Percentiles rank a stretch among this genome's conserved stretches.
Conservation (phyloP, 192 early-diverging fungal species). For the Paraglomus brasilianum region DNA sequence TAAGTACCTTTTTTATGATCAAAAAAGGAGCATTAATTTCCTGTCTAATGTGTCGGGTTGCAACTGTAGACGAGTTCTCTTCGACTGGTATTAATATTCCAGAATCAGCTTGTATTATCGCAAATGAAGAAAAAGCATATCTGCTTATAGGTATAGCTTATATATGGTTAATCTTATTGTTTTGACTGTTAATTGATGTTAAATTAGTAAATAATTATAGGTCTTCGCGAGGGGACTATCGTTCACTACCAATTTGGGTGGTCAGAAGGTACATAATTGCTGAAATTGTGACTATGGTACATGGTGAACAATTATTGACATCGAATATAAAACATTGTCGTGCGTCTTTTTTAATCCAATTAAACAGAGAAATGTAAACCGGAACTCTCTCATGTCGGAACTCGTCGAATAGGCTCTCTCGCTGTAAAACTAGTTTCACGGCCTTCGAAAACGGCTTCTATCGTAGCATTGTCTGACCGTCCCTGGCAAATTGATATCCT, state of each 20-base stretch:
- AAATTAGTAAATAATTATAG: background rate
- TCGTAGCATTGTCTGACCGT: constrained; percentile 12
- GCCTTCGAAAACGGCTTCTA: background rate
- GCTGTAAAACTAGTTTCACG: constrained; percentile 18
- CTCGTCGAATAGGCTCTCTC: constrained; percentile 10
- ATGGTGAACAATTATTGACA: background rate
- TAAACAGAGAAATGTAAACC: background rate
- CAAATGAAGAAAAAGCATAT: background rate
- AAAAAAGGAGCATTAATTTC: too few species aligned
- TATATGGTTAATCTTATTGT: background rate
- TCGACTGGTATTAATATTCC: constrained; percentile 6
- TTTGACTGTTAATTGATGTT: too few species aligned
- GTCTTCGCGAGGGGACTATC: constrained; percentile 11
- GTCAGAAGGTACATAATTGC: constrained; percentile 4
- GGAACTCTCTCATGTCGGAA: background rate
- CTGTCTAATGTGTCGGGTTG: background rate
- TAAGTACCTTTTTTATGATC: background rate
- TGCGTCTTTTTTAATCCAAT: background rate
- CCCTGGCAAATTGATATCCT: constrained; percentile 12
- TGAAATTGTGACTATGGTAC: too few species aligned
- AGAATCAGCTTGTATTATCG: constrained; percentile 14
- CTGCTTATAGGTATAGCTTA: constrained; percentile 7
- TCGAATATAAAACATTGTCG: too few species aligned
- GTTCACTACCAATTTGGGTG: constrained; percentile 1
- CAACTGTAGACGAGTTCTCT: background rate